Base-by-base conservation (phyloP, 2,329 filamentous ascomycete genomes). In the Fusarium continuum region DNA sequence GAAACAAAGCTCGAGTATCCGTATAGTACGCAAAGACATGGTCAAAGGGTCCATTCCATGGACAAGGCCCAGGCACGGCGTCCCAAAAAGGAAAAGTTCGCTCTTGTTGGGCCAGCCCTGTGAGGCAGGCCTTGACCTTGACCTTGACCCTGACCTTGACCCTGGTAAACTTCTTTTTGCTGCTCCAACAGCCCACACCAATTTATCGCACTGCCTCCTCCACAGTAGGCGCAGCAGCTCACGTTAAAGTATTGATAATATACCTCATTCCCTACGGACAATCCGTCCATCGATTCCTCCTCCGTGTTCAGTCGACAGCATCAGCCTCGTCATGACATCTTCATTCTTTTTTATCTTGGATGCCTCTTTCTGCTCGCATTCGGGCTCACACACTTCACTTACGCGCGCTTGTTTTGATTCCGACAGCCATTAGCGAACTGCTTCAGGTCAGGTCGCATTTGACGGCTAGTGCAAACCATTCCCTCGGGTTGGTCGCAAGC, bases 51-150 rank as follows among this genome's bases (percentile, higher is more conserved):
- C 14, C 28, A 17, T 5, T 13, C 19, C 40, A 45, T 11, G n/a
- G 10, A 16, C 31, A 14, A 9, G 35, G 17, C 53, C n/a, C 17
- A 29, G 28, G 28, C 14, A 29, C 17, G 32, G 9, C 32, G 47
- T 17, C 25, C 31, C 1, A 4, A 65, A 65, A 46, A 20, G 46
- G 61, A 20, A 65, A 54, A 26, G 40, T 17, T n/a, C n/a, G n/a
- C n/a, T n/a, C 35, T 20, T 35, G 13, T 9, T 26, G n/a, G 11
- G 3, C 48, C 60, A 67, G 64, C 64, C 64, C 64, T 67, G 64
- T 58, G 47, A 67, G 64, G 64, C 60, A 67, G 43, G 46, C 31
- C 34, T 19, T 22, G 48, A 26, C 43, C 43, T 20, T 25, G 22
- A 16, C 39, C 29, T 39, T 25, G n/a, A 51, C 43, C 31, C 54